Percentiles rank a stretch among this genome's conserved stretches.
These are phyloP conservation scores for Avena insularis DNA, from an alignment of 176 grass and related monocot genomes.

Conservation along the genomic window DNA sequence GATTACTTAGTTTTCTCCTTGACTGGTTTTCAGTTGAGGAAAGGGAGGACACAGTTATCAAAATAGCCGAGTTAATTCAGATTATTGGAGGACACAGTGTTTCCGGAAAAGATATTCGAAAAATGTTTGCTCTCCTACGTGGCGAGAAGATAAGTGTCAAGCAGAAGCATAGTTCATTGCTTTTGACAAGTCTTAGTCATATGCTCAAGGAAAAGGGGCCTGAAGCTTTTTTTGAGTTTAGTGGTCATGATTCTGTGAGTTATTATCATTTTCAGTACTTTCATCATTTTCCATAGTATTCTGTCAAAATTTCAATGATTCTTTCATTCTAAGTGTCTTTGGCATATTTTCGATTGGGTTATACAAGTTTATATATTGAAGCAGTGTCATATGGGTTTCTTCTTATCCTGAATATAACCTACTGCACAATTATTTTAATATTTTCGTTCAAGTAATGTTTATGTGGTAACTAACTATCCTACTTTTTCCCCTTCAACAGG, in stretches of 20 bases:
- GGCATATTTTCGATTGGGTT: slow-evolving; percentile 19
- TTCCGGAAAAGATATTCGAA: slow-evolving; percentile 94
- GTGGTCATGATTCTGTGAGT: slow-evolving; percentile 86
- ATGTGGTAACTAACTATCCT: slow-evolving; percentile 35
- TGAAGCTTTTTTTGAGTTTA: slow-evolving; percentile 97
- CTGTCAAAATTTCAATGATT: neutral
- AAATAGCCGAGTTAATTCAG: slow-evolving; percentile 89
- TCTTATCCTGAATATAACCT: slow-evolving; percentile 14
- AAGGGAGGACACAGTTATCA: slow-evolving; percentile 68
- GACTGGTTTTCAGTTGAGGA: slow-evolving; percentile 92
- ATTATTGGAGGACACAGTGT: slow-evolving; percentile 97
- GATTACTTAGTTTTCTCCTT: slow-evolving; percentile 91
- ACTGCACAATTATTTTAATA: neutral
- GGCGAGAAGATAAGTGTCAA: slow-evolving; percentile 69
- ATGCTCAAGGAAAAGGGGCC: slow-evolving; percentile 99
- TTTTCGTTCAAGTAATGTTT: slow-evolving; percentile 30
- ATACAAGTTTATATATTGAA: slow-evolving; percentile 7
- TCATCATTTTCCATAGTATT: slow-evolving; percentile 3
- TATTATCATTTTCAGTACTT: slow-evolving; percentile 31
- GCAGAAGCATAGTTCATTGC: slow-evolving; percentile 76
- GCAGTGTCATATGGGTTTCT: neutral
- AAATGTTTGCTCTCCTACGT: slow-evolving; percentile 89
- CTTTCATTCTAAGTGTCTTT: neutral
- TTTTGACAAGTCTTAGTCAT: slow-evolving; percentile 85
- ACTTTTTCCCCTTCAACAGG: slow-evolving; percentile 54